Evolutionary conservation across 2,329 filamentous ascomycete species (phyloP).

Genomic region (Aspergillus texensis): DNA sequence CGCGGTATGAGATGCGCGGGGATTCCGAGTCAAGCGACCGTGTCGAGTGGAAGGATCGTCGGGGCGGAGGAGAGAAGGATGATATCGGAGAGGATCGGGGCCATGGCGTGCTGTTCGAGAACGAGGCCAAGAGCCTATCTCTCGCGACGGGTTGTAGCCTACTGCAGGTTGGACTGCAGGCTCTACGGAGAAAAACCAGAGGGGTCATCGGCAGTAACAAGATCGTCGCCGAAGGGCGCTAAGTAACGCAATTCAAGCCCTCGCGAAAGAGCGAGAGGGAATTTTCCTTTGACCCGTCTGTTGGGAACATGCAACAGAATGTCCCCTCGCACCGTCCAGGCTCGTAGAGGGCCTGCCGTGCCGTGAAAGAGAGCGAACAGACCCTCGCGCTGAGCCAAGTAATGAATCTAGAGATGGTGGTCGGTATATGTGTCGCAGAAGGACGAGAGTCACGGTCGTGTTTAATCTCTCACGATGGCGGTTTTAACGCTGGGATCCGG

Average conservation of each 20-base stretch:
- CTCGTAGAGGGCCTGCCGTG: neutral
- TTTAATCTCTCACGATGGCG: neutral
- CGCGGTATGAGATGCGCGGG: constrained; percentile 64
- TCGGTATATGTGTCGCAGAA: neutral
- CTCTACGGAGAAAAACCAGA: constrained; percentile 32
- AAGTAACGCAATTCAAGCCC: constrained; percentile 24
- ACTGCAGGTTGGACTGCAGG: constrained; percentile 38
- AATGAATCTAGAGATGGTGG: neutral
- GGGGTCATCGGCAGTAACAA: constrained; percentile 34
- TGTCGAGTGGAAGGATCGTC: constrained; percentile 32
- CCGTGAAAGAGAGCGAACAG: neutral
- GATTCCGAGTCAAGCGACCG: constrained; percentile 28
- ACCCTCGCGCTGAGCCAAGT: neutral
- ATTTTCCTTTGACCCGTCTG: neutral
- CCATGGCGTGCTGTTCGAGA: constrained; percentile 15
- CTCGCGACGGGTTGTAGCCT: constrained; percentile 32
- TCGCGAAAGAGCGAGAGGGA: constrained; percentile 10
- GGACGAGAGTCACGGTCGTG: neutral
- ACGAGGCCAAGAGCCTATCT: constrained; percentile 23
- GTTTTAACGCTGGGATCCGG: neutral
- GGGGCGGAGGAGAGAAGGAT: constrained; percentile 9
- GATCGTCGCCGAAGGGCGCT: constrained; percentile 23
- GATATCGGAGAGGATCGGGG: constrained; percentile 14
- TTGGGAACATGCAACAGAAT: neutral
- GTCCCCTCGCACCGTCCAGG: neutral